Conservation (phyloP, 495 filamentous ascomycete species). For the Podospora tetraspora region DNA sequence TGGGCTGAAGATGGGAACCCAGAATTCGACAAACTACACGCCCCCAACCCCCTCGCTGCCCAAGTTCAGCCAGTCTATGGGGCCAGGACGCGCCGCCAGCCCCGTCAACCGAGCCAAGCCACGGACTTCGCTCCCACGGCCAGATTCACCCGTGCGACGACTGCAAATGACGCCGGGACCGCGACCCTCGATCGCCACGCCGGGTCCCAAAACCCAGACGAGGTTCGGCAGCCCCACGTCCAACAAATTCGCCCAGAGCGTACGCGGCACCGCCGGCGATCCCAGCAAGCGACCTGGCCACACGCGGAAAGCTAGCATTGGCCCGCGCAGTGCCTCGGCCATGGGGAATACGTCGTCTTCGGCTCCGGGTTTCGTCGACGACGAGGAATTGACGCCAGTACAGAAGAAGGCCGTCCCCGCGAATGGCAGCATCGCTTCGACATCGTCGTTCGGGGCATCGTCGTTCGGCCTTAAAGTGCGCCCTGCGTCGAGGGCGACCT, state of each 20-base stretch:
- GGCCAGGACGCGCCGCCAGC: constrained; percentile 67
- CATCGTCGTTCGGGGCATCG: constrained; percentile 42
- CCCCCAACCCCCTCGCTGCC: constrained; percentile 59
- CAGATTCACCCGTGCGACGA: constrained; percentile 73
- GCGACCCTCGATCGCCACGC: constrained; percentile 50
- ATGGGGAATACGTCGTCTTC: constrained; percentile 38
- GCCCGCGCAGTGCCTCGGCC: constrained; percentile 51
- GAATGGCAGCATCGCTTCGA: constrained; percentile 43
- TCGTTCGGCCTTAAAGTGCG: constrained; percentile 45
- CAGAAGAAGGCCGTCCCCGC: constrained; percentile 43
- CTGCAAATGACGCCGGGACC: constrained; percentile 53
- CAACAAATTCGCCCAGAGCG: constrained; percentile 59
- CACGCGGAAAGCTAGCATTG: constrained; percentile 46
- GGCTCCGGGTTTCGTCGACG: constrained; percentile 39
- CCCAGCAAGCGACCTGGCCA: constrained; percentile 46
- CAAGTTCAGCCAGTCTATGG: constrained; percentile 82
- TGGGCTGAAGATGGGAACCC: constrained; percentile 47
- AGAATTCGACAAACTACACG: constrained; percentile 51
- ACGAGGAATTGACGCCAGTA: constrained; percentile 57
- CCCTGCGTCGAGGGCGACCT: constrained; percentile 38
- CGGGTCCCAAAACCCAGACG: constrained; percentile 38
- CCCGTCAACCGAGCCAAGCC: constrained; percentile 59
- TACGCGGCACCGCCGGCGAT: constrained; percentile 53
- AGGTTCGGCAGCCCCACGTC: constrained; percentile 63
- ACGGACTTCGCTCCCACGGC: constrained; percentile 74